Evolutionary conservation across 2,329 filamentous ascomycete species (phyloP).

Genomic region (Aspergillus quadricinctus): DNA sequence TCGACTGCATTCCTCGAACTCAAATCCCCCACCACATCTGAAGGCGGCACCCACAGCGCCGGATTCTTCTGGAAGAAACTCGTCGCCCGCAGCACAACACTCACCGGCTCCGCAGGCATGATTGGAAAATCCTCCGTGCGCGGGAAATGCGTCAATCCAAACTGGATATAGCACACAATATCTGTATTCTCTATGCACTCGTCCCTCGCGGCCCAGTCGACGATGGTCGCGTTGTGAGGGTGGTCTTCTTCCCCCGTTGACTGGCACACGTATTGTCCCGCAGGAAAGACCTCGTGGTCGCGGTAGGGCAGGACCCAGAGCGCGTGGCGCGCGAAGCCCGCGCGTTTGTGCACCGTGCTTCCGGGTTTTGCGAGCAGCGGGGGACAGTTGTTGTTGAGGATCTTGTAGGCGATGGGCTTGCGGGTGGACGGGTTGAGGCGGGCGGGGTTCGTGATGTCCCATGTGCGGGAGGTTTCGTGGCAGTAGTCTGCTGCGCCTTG

Average conservation of each 20-base stretch:
- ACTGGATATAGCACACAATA: constrained; percentile 54
- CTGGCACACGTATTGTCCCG: constrained; percentile 58
- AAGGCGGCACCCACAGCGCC: constrained; percentile 53
- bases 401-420: constrained; percentile 25
- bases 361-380: constrained; percentile 47
- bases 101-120: constrained; percentile 56
- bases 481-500: constrained; percentile 50
- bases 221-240: constrained; percentile 44
- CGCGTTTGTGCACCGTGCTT: constrained; percentile 54
- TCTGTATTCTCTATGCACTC: constrained; percentile 54
- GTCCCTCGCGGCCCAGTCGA: constrained; percentile 36
- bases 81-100: constrained; percentile 53
- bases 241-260: constrained; percentile 40
- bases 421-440: constrained; percentile 19
- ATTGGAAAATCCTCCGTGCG: constrained; percentile 53
- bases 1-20: not conserved
- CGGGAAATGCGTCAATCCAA: constrained; percentile 54
- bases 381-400: constrained; percentile 25
- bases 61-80: constrained; percentile 59
- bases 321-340: constrained; percentile 55
- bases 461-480: constrained; percentile 42
- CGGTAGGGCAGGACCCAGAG: constrained; percentile 56
- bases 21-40: not conserved
- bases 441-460: constrained; percentile 27
- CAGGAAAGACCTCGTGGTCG: constrained; percentile 57